Percentiles rank a stretch among this genome's conserved stretches.
These are phyloP conservation scores for Camillea tinctor DNA, from an alignment of 2,329 filamentous ascomycete genomes.

Conservation along the genomic window DNA sequence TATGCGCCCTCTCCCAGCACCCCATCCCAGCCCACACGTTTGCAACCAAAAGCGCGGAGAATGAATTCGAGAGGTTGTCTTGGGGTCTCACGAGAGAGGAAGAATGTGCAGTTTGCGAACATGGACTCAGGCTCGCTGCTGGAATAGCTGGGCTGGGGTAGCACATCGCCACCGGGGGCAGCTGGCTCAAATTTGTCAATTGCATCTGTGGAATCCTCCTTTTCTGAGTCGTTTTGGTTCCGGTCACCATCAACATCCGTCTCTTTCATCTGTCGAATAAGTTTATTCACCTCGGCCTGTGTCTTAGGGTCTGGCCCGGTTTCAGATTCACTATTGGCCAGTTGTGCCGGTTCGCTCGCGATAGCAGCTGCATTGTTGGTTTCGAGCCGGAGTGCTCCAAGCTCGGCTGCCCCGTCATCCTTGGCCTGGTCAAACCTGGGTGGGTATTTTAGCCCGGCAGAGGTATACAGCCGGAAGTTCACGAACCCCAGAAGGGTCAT, in stretches of 20 bases:
- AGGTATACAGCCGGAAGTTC: constrained; percentile 93
- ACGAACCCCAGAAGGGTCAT: constrained; percentile 93
- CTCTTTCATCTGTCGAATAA: constrained; percentile 66
- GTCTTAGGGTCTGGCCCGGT: constrained; percentile 60
- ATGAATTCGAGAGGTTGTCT: constrained; percentile 89
- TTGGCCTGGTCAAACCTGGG: constrained; percentile 87
- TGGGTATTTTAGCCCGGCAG: constrained; percentile 88
- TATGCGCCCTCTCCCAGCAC: constrained; percentile 90
- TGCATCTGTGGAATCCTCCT: constrained; percentile 51
- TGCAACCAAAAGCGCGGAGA: constrained; percentile 90
- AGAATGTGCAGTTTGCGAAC: constrained; percentile 88
- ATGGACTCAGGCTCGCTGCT: constrained; percentile 69
- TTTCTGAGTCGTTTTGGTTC: constrained; percentile 40
- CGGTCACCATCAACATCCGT: constrained; percentile 45
- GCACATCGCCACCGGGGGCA: constrained; percentile 78
- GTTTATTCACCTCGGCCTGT: constrained; percentile 66
- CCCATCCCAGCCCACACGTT: constrained; percentile 90
- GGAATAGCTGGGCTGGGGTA: constrained; percentile 72
- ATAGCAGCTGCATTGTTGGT: constrained; percentile 61
- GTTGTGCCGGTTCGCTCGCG: constrained; percentile 51
- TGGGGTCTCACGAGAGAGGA: constrained; percentile 89
- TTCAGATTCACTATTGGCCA: constrained; percentile 48
- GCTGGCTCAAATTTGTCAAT: constrained; percentile 92
- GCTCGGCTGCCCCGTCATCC: constrained; percentile 85
- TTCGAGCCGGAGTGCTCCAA: constrained; percentile 88